Base-by-base conservation (phyloP, 495 filamentous ascomycete genomes). In the Hypoxylon cercidicola region DNA sequence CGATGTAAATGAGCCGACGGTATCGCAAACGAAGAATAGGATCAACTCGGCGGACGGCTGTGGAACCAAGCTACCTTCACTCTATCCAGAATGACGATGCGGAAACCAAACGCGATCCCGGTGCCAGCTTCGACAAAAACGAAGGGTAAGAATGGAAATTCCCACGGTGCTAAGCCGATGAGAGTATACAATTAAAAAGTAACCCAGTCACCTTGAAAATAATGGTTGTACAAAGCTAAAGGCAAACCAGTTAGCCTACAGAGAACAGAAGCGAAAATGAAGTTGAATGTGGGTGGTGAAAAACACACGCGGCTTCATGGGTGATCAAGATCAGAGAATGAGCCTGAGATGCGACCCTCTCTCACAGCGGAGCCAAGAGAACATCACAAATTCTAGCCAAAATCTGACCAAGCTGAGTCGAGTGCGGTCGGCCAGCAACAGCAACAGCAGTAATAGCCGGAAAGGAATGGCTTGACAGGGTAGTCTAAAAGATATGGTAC, bases 21-120 rank as follows among this genome's bases (percentile, higher is more conserved):
- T 70, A 48, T 66, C 68, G 68, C 60, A 73, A 71, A 72, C 58
- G 48, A 61, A 58, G 55, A 58, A 37, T 62, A 61, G 41, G 46
- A 21, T 62, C 62, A 64, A 61, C 44, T 72, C 52, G 68, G 50
- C 52, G 49, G 58, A 69, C 69, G 41, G 76, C 71, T 47, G 76
- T 78, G 72, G 63, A 75, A 78, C 73, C 68, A 69, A 61, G 54
- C 54, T 54, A 46, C 57, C 60, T 70, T 68, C 61, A 66, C 32
- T 60, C 59, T 77, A 76, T 66, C 74, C 76, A 76, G 51, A 68
- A 72, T 63, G 72, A 71, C 23, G 21, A 67, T 46, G 39, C 40
- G 48, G 46, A 72, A 52, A 54, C 30, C 53, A 71, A 71, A 56
- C 56, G 64, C 57, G 65, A 49, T 71, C 70, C 65, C 35, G 55